Evolutionary conservation across 2,329 filamentous ascomycete species (phyloP).

Genomic region (Exophiala phaeomuriformis): DNA sequence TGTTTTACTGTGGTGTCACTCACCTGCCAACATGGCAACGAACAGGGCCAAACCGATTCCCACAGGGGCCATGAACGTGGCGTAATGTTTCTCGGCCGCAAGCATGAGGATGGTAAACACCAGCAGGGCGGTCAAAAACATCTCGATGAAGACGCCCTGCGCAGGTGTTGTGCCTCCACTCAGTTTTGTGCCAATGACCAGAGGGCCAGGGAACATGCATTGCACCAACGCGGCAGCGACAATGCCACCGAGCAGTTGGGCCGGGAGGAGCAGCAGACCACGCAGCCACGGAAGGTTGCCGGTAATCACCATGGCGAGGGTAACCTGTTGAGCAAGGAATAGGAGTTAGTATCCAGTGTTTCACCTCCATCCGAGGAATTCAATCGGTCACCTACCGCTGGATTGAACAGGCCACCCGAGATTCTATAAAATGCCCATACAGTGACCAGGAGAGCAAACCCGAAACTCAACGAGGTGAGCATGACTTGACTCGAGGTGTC

Average conservation of each 20-base stretch:
- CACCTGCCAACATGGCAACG: conserved; percentile 35
- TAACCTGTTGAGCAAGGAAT: conserved; percentile 34
- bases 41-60: conserved; percentile 67
- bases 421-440: conserved; percentile 50
- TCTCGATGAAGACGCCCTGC: conserved; percentile 60
- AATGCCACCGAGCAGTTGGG: conserved; percentile 54
- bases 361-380: background rate
- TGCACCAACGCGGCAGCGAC: conserved; percentile 53
- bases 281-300: conserved; percentile 49
- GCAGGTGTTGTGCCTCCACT: conserved; percentile 44
- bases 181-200: conserved; percentile 50
- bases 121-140: conserved; percentile 57
- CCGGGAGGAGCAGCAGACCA: conserved; percentile 45
- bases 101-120: conserved; percentile 62
- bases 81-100: conserved; percentile 64
- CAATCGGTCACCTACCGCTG: conserved; percentile 33
- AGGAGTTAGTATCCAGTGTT: background rate
- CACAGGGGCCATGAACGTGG: conserved; percentile 62
- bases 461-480: conserved; percentile 35
- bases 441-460: conserved; percentile 44
- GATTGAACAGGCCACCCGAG: conserved; percentile 47
- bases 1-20: background rate
- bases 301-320: conserved; percentile 51
- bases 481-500: conserved; percentile 6
- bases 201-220: conserved; percentile 49